phyloP scores from a whole-genome alignment of 495 filamentous ascomycete species.

The Trichoderma virens region DNA sequence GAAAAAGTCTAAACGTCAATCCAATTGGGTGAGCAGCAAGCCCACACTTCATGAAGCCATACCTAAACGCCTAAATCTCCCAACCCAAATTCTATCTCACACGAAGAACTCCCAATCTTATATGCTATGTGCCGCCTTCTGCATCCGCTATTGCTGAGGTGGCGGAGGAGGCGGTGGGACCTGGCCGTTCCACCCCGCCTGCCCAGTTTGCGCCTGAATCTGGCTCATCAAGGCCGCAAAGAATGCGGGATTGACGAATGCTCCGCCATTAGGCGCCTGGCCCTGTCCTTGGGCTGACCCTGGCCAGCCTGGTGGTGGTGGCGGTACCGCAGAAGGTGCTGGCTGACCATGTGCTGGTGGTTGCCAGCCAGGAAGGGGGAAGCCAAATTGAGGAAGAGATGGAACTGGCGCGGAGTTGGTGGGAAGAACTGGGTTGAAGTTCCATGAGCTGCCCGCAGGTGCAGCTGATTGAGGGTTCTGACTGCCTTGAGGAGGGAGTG shows the following conservation, averaged over 20 bases:
- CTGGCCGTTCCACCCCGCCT: constrained; percentile 13
- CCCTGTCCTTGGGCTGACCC: constrained; percentile 14
- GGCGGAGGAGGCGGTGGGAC: constrained; percentile 18
- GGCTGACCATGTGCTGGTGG: constrained; percentile 13
- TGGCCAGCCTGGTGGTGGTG: constrained; percentile 22
- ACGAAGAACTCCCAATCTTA: too few relatives aligned
- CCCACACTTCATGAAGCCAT: not conserved
- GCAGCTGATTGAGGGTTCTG: not conserved
- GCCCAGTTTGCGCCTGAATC: constrained; percentile 34
- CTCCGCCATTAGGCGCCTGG: constrained; percentile 12
- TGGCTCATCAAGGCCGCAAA: constrained; percentile 38
- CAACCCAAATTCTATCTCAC: not conserved
- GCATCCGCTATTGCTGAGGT: constrained; percentile 17
- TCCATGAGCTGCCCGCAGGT: constrained; percentile 19
- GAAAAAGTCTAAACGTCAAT: too few relatives aligned
- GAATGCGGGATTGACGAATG: constrained; percentile 60
- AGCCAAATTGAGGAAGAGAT: constrained; percentile 11
- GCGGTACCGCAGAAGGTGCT: constrained; percentile 15
- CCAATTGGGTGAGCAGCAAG: too few relatives aligned
- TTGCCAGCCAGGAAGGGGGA: constrained; percentile 9
- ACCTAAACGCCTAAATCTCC: not conserved
- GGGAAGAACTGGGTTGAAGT: constrained; percentile 11
- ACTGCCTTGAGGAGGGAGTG: constrained; percentile 14
- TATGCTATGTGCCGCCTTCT: too few relatives aligned
- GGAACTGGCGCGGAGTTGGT: constrained; percentile 23